Percentiles rank a stretch among this genome's conserved stretches.
Conservation (phyloP, 495 filamentous ascomycete species). For the Lophium mytilinum region DNA sequence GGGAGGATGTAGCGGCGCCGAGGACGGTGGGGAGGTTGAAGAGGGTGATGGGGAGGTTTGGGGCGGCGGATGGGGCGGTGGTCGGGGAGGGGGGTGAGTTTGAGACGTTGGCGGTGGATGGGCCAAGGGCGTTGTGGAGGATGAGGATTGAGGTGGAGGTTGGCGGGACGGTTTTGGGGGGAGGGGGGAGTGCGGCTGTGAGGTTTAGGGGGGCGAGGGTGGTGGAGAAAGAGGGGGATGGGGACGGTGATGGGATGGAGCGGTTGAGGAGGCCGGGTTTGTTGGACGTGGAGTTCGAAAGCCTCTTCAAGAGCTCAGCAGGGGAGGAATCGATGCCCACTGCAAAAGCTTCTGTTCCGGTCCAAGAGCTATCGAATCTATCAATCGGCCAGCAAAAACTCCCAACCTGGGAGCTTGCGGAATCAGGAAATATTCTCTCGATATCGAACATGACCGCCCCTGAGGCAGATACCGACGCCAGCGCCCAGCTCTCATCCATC, state of each 20-base stretch:
- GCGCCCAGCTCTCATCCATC: conserved; percentile 31
- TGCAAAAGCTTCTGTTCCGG: no score
- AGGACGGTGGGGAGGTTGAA: conserved; percentile 46
- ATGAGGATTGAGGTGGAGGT: conserved; percentile 57
- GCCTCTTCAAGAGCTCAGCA: conserved; percentile 2
- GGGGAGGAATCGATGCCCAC: background rate
- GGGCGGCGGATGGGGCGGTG: conserved; percentile 55
- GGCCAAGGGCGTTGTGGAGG: conserved; percentile 64
- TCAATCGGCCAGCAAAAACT: background rate
- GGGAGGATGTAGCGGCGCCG: conserved; percentile 63
- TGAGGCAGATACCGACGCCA: conserved; percentile 26
- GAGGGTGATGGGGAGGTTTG: conserved; percentile 62
- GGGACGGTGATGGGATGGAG: conserved; percentile 6
- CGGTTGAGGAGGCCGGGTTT: conserved; percentile 40
- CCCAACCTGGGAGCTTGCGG: conserved; percentile 5
- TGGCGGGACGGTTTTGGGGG: conserved; percentile 47
- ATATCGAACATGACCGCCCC: conserved; percentile 4
- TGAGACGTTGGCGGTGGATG: conserved; percentile 83
- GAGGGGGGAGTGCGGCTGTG: conserved; percentile 63
- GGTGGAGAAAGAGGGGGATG: conserved; percentile 40
- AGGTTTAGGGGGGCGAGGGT: conserved; percentile 51
- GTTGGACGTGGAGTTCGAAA: conserved; percentile 41
- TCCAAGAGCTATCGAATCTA: background rate
- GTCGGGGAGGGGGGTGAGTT: conserved; percentile 95
- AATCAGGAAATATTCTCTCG: conserved; percentile 1